These are phyloP conservation scores for Nakazawaea ambrosiae DNA, from an alignment of 805 yeast genomes.

Conservation along the genomic window DNA sequence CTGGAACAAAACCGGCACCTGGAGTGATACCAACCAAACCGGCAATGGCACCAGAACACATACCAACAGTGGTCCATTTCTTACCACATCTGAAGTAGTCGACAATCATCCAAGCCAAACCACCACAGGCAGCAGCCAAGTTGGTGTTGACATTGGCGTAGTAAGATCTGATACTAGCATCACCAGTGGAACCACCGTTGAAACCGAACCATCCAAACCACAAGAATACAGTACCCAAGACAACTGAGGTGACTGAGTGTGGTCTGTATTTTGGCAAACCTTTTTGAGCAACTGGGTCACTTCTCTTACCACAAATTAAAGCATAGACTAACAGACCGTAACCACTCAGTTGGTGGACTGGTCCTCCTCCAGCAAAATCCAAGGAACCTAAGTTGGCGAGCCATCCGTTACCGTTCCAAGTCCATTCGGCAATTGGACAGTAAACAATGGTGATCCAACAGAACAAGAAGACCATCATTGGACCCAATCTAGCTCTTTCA, in stretches of 20 bases:
- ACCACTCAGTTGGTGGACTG: constrained; percentile 94
- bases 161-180: constrained; percentile 88
- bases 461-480: constrained; percentile 92
- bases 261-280: constrained; percentile 88
- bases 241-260: constrained; percentile 85
- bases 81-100: constrained; percentile 83
- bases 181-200: constrained; percentile 97
- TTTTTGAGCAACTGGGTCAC: constrained; percentile 63
- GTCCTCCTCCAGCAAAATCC: constrained; percentile 99
- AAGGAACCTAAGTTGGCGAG: constrained; percentile 71
- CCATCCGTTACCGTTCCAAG: constrained; percentile 97
- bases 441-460: constrained; percentile 93
- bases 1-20: constrained; percentile 93
- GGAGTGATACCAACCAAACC: constrained; percentile 96
- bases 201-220: constrained; percentile 99
- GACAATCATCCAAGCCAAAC: constrained; percentile 87
- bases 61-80: constrained; percentile 89
- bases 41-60: constrained; percentile 89
- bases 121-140: constrained; percentile 90
- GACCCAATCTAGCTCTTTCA: constrained; percentile 93
- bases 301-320: constrained; percentile 84
- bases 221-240: constrained; percentile 86
- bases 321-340: constrained; percentile 94
- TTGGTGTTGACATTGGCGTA: constrained; percentile 92
- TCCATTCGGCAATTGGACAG: constrained; percentile 95